Evolutionary conservation across 768 basidiomycete genomes (phyloP).

Genomic region (Phanerochaete sordida): DNA sequence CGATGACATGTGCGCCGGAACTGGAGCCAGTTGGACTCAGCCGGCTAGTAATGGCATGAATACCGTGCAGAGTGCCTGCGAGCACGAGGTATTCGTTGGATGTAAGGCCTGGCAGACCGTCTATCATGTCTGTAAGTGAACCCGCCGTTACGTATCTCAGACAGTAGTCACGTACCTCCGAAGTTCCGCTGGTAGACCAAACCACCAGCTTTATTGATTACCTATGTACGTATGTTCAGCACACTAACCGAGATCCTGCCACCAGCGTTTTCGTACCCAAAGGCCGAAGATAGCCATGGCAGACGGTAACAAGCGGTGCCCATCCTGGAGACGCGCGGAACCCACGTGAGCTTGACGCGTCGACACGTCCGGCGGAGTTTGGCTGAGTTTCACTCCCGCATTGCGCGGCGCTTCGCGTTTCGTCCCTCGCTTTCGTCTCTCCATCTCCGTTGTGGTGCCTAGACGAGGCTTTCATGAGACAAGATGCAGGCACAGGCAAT

Average conservation of each 20-base stretch:
- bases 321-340: background rate
- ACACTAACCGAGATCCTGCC: background rate
- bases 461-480: background rate
- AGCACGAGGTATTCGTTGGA: conserved; percentile 95
- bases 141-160: no score
- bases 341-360: conserved; percentile 22
- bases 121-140: conserved; percentile 37
- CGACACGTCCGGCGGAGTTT: conserved; percentile 16
- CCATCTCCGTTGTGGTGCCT: background rate
- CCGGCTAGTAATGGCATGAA: conserved; percentile 96
- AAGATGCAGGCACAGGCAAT: conserved; percentile 39
- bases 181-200: conserved; percentile 92
- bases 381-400: background rate
- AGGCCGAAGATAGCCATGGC: conserved; percentile 76
- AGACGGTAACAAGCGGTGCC: background rate
- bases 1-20: conserved; percentile 93
- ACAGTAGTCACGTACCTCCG: conserved; percentile 57
- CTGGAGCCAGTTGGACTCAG: conserved; percentile 79
- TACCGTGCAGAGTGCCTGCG: conserved; percentile 94
- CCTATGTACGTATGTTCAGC: conserved; percentile 36
- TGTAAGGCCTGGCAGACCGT: conserved; percentile 85
- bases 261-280: conserved; percentile 51
- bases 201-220: conserved; percentile 98
- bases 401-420: background rate
- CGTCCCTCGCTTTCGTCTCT: background rate